Percentiles rank a stretch among this genome's conserved stretches.
Evolutionary conservation across 1,284 basidiomycete species (phyloP).

Genomic region (Hymenochaete sp.): DNA sequence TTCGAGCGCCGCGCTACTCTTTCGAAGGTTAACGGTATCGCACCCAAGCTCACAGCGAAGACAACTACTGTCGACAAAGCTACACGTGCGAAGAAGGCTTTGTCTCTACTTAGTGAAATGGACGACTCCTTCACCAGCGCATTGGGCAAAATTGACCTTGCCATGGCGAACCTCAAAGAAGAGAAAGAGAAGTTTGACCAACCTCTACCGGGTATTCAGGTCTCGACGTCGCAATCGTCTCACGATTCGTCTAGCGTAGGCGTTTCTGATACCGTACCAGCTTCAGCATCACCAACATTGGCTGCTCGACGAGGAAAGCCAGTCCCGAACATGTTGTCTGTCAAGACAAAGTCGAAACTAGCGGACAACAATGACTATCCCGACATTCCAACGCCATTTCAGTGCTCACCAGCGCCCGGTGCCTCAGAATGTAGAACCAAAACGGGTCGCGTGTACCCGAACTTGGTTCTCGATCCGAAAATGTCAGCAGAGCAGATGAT

Average conservation of each 20-base stretch:
- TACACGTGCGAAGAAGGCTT: neutral
- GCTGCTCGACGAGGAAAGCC: slow-evolving; percentile 14
- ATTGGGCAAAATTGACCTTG: slow-evolving; percentile 12
- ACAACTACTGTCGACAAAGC: neutral
- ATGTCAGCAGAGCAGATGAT: slow-evolving; percentile 18
- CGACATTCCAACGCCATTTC: slow-evolving; percentile 14
- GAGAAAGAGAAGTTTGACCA: slow-evolving; percentile 3
- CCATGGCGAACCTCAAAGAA: slow-evolving; percentile 7
- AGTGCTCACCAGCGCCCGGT: slow-evolving; percentile 9
- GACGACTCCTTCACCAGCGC: slow-evolving; percentile 15
- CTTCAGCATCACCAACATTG: slow-evolving; percentile 5
- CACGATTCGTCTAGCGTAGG: no score
- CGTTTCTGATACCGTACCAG: no score
- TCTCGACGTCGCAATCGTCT: slow-evolving; percentile 11
- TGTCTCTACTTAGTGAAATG: slow-evolving; percentile 11
- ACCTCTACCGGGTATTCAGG: slow-evolving; percentile 13
- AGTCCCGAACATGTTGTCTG: slow-evolving; percentile 2
- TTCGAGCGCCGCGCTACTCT: slow-evolving; percentile 12
- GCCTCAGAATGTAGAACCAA: no score
- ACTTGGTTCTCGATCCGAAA: neutral
- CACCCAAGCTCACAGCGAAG: neutral
- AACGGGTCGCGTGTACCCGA: slow-evolving; percentile 5
- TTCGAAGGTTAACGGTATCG: slow-evolving; percentile 9
- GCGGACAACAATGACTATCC: slow-evolving; percentile 12
- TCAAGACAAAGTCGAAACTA: neutral